Conservation (phyloP, 2,329 filamentous ascomycete species). For the Magnaporthiopsis incrustans region DNA sequence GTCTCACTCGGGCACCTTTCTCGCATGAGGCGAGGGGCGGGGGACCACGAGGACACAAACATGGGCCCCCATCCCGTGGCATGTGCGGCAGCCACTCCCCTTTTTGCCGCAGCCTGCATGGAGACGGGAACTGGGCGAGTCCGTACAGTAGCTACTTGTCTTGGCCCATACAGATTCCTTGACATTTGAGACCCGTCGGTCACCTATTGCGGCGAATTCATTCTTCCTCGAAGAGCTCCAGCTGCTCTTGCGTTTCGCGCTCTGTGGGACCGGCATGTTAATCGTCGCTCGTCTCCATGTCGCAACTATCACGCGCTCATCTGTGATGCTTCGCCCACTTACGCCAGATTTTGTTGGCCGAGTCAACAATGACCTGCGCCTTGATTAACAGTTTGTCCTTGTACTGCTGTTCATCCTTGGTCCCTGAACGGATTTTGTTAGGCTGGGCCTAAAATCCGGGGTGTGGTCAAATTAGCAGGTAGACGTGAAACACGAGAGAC, state of each 20-base stretch:
- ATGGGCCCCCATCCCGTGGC: not conserved
- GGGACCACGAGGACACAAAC: not conserved
- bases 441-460: conserved; percentile 48
- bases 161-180: not conserved
- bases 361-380: conserved; percentile 59
- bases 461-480: conserved; percentile 7
- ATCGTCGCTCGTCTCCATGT: conserved; percentile 32
- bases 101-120: not conserved
- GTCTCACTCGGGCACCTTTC: not conserved
- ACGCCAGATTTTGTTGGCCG: conserved; percentile 64
- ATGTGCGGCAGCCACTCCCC: not conserved
- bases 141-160: too few relatives aligned
- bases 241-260: conserved; percentile 15
- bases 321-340: conserved; percentile 22
- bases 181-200: not conserved
- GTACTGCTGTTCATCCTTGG: conserved; percentile 50
- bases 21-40: not conserved
- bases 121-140: not conserved
- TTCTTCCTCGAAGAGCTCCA: conserved; percentile 14
- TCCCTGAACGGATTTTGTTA: conserved; percentile 50
- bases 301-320: conserved; percentile 15
- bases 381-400: conserved; percentile 57
- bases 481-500: not conserved
- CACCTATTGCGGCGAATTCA: not conserved
- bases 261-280: conserved; percentile 10